Evolutionary conservation across 495 filamentous ascomycete genomes (phyloP), one percentile per base, ranked within the genome.

Genomic region (Xylaria flabelliformis): DNA sequence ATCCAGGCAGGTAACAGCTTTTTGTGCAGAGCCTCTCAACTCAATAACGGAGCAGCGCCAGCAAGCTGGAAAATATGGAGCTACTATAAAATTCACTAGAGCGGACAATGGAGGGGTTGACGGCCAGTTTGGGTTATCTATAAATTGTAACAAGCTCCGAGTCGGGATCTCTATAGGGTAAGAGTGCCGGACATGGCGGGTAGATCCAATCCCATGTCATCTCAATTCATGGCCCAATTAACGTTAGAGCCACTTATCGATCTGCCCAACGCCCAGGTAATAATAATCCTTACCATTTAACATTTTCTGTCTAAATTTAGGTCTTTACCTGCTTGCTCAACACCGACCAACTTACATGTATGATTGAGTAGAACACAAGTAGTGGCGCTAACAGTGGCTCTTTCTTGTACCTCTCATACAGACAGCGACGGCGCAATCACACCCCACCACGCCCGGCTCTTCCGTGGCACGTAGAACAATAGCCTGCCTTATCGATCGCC

Each of bases 361-460:
- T 24, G 19, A 41, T 34, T 39, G 29, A 41, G 34, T 8, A 19
- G 7, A 15, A 61, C n/a, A 63, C 19, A 34, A 26, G 6, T n/a
- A n/a, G n/a, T n/a, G 29, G 29, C 13, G 26, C 17, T 7, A 34
- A 34, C 29, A 61, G 8, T 21, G 3, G 3, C 32, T 39, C 32
- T 61, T 61, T 39, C 26, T 59, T 59, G 55, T 59, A 56, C 48
- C 46, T 21, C n/a, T n/a, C n/a, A 21, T 21, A n/a, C 50, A n/a
- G 50, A 21, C 12, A 46, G 15, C 10, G 21, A 32, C 39, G 12
- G 44, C 64, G 46, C 64, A 66, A 17, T 32, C 62, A 51, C 41
- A 64, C 19, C 36, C 46, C 65, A 55, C 44, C 63, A 65, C 50
- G 48, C 65, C 64, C 65, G 65, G 65, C 50, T 56, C 19, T 67